Base-by-base conservation (phyloP, 2,329 filamentous ascomycete genomes). In the Periconia sp. region DNA sequence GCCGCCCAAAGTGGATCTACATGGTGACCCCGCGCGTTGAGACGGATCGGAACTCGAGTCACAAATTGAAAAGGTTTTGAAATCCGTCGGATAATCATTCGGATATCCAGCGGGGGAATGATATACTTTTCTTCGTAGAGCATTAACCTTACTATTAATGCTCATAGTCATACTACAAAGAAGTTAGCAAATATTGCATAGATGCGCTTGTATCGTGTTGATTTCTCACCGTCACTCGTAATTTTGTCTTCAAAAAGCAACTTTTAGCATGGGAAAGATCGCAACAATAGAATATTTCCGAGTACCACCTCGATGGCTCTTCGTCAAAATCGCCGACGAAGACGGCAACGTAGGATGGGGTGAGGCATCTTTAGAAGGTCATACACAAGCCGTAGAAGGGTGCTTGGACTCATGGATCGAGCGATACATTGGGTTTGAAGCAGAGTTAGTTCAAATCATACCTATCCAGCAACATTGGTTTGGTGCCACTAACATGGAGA, bases 271-370 rank as follows among this genome's bases (percentile, higher is more conserved):
- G 85, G 80, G 79, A 1, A 85, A 83, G 58, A 89, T 90, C 64
- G 78, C 81, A 56, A 79, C 66, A 23, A 85, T 91, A 42, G 87
- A 90, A 62, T 90, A 91, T 66, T 91, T 91, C 68, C 82, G 88
- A 17, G 85, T 91, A 9, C 85, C 86, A 44, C 89, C 89, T 14
- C 79, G 89, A 41, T 92, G 88, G 88, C 78, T 92, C 1, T 90
- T 91, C 59, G 88, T 91, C 60, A 92, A 91, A 70, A 82, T 92
- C 57, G 85, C 82, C 1, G 88, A 91, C 65, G 83, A 85, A 33
- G 79, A 80, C 1, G 87, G 83, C 3, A 78, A 83, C 33, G 76
- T 80, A 47, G 89, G 89, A 7, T 91, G 89, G 89, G 89, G 89
- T 17, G 89, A 91, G 68, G 87, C 85, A 0, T 88, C 87, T 0